A percentile compares a stretch with the other conserved stretches of the same genome.
phyloP scores from a whole-genome alignment of 2,329 filamentous ascomycete genomes.

The Chaetomium strumarium region DNA sequence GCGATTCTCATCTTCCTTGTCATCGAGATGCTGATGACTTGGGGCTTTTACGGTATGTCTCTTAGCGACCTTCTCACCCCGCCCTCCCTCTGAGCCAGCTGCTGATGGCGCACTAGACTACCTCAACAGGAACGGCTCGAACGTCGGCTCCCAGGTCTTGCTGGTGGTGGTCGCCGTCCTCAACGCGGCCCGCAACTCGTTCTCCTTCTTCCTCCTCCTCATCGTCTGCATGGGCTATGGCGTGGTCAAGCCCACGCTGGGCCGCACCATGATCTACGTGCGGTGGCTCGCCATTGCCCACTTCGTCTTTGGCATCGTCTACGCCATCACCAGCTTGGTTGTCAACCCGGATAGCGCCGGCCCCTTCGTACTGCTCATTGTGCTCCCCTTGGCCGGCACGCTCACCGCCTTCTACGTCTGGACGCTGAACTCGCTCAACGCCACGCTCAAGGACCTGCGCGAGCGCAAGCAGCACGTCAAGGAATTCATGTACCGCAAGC shows the following conservation, averaged over 20 bases:
- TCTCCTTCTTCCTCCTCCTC: conserved; percentile 94
- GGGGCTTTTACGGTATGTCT: conserved; percentile 81
- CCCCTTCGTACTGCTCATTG: conserved; percentile 84
- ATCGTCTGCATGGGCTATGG: conserved; percentile 99
- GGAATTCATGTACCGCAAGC: conserved; percentile 91
- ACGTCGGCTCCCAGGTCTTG: conserved; percentile 73
- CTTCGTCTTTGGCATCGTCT: conserved; percentile 91
- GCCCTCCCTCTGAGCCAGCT: not conserved
- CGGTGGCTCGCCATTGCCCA: conserved; percentile 86
- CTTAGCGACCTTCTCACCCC: too few species aligned
- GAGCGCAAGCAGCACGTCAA: conserved; percentile 93
- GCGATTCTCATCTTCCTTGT: conserved; percentile 93
- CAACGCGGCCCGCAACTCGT: conserved; percentile 91
- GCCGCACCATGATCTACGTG: conserved; percentile 90
- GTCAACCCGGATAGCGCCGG: conserved; percentile 88
- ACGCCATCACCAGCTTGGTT: conserved; percentile 81
- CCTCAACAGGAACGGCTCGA: conserved; percentile 83
- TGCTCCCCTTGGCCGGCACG: conserved; percentile 84
- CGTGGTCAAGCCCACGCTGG: conserved; percentile 89
- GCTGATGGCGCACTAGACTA: conserved; percentile 56
- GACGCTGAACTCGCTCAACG: conserved; percentile 92
- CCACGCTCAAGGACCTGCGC: conserved; percentile 92
- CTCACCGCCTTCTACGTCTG: conserved; percentile 97
- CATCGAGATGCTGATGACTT: conserved; percentile 95
- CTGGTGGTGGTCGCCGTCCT: conserved; percentile 89